Evolutionary conservation across 495 filamentous ascomycete species (phyloP).

Genomic region (Podospora fimiseda): DNA sequence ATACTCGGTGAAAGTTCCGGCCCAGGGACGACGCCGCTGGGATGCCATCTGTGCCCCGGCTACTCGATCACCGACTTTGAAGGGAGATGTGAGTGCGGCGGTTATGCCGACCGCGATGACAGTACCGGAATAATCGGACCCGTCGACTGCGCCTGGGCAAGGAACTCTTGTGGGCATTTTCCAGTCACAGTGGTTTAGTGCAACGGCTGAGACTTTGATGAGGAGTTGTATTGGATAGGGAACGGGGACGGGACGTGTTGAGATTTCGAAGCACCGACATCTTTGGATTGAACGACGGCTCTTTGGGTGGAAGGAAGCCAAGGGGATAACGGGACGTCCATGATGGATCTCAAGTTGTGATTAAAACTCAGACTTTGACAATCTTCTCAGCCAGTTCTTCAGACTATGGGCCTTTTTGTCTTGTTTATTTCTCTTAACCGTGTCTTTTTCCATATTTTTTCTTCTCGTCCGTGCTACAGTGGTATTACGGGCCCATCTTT

Average conservation of each 20-base stretch:
- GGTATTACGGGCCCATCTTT: too few relatives aligned
- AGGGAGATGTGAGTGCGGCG: not conserved
- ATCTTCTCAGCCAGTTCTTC: too few relatives aligned
- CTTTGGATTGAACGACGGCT: not conserved
- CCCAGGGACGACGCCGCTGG: not conserved
- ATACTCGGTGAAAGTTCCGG: slow-evolving; percentile 5
- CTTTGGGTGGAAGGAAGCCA: too few relatives aligned
- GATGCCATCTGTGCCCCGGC: not conserved
- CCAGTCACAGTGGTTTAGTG: slow-evolving; percentile 9
- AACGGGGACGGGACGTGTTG: not conserved
- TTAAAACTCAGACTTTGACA: too few relatives aligned
- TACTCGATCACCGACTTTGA: slow-evolving; percentile 2
- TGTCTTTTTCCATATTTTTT: too few relatives aligned
- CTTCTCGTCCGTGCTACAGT: too few relatives aligned
- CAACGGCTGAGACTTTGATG: slow-evolving; percentile 3
- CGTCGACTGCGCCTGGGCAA: not conserved
- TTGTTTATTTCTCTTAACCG: too few relatives aligned
- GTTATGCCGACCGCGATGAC: not conserved
- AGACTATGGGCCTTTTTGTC: too few relatives aligned
- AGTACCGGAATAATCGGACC: slow-evolving; percentile 5
- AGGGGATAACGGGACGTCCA: too few relatives aligned
- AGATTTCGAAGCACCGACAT: not conserved
- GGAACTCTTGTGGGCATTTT: slow-evolving; percentile 1
- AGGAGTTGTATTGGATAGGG: slow-evolving; percentile 6
- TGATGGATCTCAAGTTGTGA: too few relatives aligned